Base-by-base conservation (phyloP, 2,329 filamentous ascomycete genomes). In the Diaporthe sp. region DNA sequence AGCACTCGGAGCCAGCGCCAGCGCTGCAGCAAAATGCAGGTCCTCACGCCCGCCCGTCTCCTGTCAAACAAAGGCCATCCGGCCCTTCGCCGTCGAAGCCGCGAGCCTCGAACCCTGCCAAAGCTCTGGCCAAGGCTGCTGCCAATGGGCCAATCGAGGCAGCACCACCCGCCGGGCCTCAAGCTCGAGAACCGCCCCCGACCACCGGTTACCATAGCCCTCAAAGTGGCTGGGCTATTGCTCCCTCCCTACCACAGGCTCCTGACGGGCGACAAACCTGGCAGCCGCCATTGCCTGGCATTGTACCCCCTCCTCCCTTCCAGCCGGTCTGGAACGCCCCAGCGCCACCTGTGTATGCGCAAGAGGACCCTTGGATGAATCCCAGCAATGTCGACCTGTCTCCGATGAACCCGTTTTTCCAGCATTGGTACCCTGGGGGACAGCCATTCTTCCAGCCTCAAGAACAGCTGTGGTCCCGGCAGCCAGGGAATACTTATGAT, bases 71-170 rank as follows among this genome's bases (percentile, higher is more conserved):
- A 28, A 44, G 15, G 34, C 67, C 22, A 9, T 28, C 71, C 2
- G 28, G 12, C 37, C 34, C 49, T 25, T 22, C 71, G 3, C n/a
- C 6, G 15, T 49, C 51, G 25, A 46, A 28, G 34, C 31, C n/a
- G 15, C 42, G n/a, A 19, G 65, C 42, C 15, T 60, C 44, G 31
- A 60, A 39, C 19, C 55, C 72, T 19, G 51, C 62, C n/a, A 62
- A 61, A 46, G 51, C 62, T n/a, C 62, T 68, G 22, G 65, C 72
- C 22, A 49, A 70, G 25, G 72, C 61, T 51, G 72, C 62, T 53
- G 55, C 57, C 31, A 46, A 55, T 46, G 57, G 7, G n/a, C 53
- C 62, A 12, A 17, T 13, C 31, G 34, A 46, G 37, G 13, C 17
- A 19, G 42, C 37, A 44, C 3, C 34, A 4, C 17, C 17, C 28